phyloP scores from a whole-genome alignment of 163 green algal genomes.

The Prototheca wickerhamii region DNA sequence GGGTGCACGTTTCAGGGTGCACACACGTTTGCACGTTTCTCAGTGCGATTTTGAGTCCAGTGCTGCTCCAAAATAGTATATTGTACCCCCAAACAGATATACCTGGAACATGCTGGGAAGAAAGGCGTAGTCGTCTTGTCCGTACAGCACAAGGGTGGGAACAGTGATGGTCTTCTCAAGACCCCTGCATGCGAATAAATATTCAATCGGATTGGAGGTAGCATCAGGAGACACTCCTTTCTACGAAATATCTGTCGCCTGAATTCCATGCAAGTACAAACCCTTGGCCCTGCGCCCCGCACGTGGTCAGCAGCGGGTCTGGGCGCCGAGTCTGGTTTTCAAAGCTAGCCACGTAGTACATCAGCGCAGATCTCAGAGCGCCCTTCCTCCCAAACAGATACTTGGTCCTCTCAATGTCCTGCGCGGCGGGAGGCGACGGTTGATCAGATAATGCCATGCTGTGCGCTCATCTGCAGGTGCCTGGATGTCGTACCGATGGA shows the following conservation, averaged over 20 bases:
- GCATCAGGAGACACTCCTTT: too few species aligned
- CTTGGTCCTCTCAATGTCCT: constrained; percentile 44
- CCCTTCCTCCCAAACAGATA: constrained; percentile 24
- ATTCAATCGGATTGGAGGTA: too few species aligned
- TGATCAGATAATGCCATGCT: too few species aligned
- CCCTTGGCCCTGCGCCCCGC: background rate
- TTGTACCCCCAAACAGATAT: too few species aligned
- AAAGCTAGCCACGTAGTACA: constrained; percentile 48
- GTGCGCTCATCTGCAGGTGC: too few species aligned
- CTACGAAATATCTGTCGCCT: too few species aligned
- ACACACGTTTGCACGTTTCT: background rate
- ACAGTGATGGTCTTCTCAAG: constrained; percentile 12
- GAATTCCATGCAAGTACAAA: background rate
- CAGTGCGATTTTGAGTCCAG: background rate
- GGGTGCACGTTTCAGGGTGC: background rate
- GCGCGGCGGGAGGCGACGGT: too few species aligned
- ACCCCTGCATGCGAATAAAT: constrained; percentile 5
- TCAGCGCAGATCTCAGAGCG: constrained; percentile 32
- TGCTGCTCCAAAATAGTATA: too few species aligned
- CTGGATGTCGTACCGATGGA: too few species aligned
- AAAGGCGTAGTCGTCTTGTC: background rate
- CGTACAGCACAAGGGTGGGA: constrained; percentile 41
- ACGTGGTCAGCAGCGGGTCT: background rate
- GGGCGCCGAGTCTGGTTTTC: background rate
- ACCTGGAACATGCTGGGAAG: constrained; percentile 7